These are phyloP conservation scores for Leccinum truebloodii DNA, from an alignment of 768 basidiomycete species.

Conservation along the genomic window DNA sequence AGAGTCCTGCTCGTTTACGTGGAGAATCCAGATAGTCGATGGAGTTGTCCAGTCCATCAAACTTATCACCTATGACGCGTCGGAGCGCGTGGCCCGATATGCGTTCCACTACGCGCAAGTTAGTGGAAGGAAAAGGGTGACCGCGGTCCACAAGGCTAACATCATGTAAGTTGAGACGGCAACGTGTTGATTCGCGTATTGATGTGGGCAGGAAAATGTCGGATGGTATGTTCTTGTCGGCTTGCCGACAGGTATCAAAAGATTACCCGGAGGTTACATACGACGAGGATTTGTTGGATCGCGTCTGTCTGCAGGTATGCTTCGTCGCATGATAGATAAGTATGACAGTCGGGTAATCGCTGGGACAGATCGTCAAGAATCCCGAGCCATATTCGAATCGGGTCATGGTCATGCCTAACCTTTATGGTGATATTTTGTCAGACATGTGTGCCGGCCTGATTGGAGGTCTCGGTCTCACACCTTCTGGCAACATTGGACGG, in stretches of 20 bases:
- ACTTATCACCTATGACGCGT: slow-evolving; percentile 98
- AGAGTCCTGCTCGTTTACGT: slow-evolving; percentile 15
- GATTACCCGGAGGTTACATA: slow-evolving; percentile 93
- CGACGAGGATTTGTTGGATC: slow-evolving; percentile 96
- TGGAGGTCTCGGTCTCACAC: slow-evolving; percentile 95
- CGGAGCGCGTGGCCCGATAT: slow-evolving; percentile 97
- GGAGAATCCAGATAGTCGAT: slow-evolving; percentile 71
- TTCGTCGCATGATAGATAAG: not conserved
- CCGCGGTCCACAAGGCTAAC: slow-evolving; percentile 99
- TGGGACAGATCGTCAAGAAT: slow-evolving; percentile 79
- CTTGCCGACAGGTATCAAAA: slow-evolving; percentile 94
- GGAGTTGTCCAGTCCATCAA: slow-evolving; percentile 99
- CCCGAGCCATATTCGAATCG: slow-evolving; percentile 91
- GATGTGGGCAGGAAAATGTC: slow-evolving; percentile 88
- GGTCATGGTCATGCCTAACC: slow-evolving; percentile 99
- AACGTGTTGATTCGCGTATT: slow-evolving; percentile 11
- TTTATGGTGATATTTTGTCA: slow-evolving; percentile 93
- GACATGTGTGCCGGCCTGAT: slow-evolving; percentile 99
- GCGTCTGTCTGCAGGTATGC: slow-evolving; percentile 87
- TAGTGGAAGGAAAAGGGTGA: slow-evolving; percentile 86
- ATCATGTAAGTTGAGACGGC: slow-evolving; percentile 74
- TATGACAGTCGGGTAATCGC: not conserved
- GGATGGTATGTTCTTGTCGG: slow-evolving; percentile 98
- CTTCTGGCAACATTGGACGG: slow-evolving; percentile 96
- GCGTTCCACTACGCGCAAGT: slow-evolving; percentile 97